Conservation (phyloP, 1,139 yeast genomes). For the Saccharomyces hybrid region DNA sequence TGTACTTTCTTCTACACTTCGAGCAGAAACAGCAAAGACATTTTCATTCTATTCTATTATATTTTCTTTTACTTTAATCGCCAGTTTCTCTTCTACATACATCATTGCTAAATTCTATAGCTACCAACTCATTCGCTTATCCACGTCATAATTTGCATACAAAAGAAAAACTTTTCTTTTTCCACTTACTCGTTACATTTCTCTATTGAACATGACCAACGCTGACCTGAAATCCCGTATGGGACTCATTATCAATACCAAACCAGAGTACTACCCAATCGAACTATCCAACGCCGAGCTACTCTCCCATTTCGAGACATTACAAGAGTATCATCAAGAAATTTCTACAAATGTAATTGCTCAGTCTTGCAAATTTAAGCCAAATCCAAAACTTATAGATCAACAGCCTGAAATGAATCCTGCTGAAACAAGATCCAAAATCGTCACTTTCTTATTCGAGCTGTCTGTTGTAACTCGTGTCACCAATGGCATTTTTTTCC, state of each 20-base stretch:
- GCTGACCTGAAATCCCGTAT: constrained; percentile 4
- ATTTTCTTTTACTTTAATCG: not conserved
- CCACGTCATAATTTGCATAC: not conserved
- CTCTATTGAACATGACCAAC: not conserved
- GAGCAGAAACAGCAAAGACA: not conserved
- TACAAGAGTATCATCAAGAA: constrained; percentile 49
- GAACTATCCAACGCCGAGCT: constrained; percentile 46
- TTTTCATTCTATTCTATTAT: not conserved
- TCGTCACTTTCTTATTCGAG: constrained; percentile 51
- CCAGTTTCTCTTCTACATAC: not conserved
- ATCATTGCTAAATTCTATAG: not conserved
- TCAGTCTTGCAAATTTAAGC: constrained; percentile 35
- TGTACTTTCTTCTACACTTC: not conserved
- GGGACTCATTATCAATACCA: constrained; percentile 33
- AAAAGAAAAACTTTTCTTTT: not conserved
- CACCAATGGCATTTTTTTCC: constrained; percentile 51
- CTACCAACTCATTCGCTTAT: not conserved
- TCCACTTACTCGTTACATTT: not conserved
- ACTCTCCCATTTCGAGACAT: constrained; percentile 37
- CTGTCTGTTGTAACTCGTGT: constrained; percentile 51
- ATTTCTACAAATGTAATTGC: constrained; percentile 39
- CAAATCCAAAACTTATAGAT: constrained; percentile 46
- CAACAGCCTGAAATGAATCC: constrained; percentile 61
- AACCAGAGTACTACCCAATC: constrained; percentile 39
- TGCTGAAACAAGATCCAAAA: constrained; percentile 39